Evolutionary conservation across 768 basidiomycete genomes (phyloP).

Genomic region (Austroboletus festivus): DNA sequence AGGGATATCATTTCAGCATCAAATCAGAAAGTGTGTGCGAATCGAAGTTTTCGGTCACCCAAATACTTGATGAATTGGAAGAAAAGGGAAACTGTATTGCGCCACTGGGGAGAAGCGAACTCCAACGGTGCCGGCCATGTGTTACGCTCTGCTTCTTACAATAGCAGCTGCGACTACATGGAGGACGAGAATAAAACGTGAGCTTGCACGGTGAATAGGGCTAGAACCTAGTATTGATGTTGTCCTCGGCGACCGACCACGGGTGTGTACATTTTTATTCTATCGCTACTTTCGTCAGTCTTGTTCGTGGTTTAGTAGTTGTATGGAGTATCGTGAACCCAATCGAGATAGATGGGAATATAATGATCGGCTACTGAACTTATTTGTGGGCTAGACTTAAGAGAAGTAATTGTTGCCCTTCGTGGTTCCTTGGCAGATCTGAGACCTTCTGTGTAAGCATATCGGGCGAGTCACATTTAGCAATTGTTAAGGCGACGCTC

Average conservation of each 20-base stretch:
- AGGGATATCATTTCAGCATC: too few relatives aligned
- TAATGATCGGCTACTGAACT: neutral
- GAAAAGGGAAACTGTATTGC: too few relatives aligned
- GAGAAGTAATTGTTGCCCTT: neutral
- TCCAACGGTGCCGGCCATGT: too few relatives aligned
- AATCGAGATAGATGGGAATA: neutral
- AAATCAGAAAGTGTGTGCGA: too few relatives aligned
- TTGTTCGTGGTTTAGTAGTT: neutral
- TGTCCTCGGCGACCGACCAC: too few relatives aligned
- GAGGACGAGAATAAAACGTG: constrained; percentile 10
- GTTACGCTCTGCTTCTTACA: too few relatives aligned
- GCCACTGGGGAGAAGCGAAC: too few relatives aligned
- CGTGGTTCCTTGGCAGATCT: constrained; percentile 2
- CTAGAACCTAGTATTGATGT: neutral
- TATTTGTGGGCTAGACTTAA: constrained; percentile 1
- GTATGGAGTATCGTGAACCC: too few relatives aligned
- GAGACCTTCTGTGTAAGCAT: neutral
- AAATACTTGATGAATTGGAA: too few relatives aligned
- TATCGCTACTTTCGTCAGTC: neutral
- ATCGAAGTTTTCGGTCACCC: too few relatives aligned
- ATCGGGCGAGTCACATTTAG: constrained; percentile 5
- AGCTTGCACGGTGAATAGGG: neutral
- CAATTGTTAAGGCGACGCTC: constrained; percentile 1
- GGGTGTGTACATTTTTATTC: neutral
- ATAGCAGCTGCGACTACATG: neutral